phyloP scores from a whole-genome alignment of 176 grass and related monocot species.

The Juncus inflexus region DNA sequence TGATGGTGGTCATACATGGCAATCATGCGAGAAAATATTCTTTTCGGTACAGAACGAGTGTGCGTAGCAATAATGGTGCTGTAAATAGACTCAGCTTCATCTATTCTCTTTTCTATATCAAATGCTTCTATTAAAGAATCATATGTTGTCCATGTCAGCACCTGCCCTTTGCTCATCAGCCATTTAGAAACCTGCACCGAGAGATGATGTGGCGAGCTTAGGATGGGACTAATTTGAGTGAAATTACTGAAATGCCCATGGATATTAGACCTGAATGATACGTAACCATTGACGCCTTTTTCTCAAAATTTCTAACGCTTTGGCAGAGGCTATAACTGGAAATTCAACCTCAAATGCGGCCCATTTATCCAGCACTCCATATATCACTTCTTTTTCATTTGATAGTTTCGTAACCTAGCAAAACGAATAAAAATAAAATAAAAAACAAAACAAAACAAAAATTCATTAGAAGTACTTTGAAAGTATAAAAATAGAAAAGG shows the following conservation, averaged over 20 bases:
- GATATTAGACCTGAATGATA: conserved; percentile 65
- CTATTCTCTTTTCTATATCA: conserved; percentile 75
- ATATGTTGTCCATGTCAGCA: conserved; percentile 73
- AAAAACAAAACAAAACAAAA: conserved; percentile 5
- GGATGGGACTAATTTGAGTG: too few species aligned
- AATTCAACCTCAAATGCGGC: conserved; percentile 81
- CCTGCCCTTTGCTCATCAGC: conserved; percentile 89
- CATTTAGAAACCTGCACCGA: conserved; percentile 71
- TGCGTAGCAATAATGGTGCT: conserved; percentile 46
- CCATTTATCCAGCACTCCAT: conserved; percentile 85
- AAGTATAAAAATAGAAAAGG: too few species aligned
- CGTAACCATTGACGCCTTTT: conserved; percentile 53
- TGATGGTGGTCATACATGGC: conserved; percentile 49
- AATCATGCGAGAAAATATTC: conserved; percentile 80
- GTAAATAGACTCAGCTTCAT: conserved; percentile 62
- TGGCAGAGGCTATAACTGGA: conserved; percentile 66
- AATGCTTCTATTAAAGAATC: conserved; percentile 67
- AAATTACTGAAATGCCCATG: conserved; percentile 7
- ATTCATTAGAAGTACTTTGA: too few species aligned
- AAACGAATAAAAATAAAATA: conserved; percentile 29
- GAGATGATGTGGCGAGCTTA: too few species aligned
- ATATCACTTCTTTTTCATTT: conserved; percentile 72
- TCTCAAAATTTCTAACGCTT: conserved; percentile 71
- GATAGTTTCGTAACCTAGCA: conserved; percentile 63
- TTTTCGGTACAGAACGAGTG: conserved; percentile 73